A percentile compares a stretch with the other conserved stretches of the same genome.
Conservation (phyloP, 2,329 filamentous ascomycete genomes). For the Phaeosphaeriaceae sp. region DNA sequence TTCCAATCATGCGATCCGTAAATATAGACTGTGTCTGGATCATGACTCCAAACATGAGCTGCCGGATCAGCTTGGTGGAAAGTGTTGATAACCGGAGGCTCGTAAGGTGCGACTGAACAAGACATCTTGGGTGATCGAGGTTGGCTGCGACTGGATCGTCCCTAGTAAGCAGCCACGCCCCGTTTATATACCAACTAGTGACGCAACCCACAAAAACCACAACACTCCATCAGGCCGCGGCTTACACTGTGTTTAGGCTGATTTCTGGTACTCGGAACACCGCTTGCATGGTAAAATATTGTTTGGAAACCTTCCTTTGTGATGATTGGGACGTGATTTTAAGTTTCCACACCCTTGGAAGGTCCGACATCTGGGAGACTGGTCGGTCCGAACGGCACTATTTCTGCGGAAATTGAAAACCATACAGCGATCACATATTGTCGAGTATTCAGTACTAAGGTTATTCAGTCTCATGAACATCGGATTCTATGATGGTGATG, state of each 20-base stretch:
- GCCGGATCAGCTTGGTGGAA: slow-evolving; percentile 15
- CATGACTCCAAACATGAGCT: slow-evolving; percentile 13
- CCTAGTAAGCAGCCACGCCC: background rate
- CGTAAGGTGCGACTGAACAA: slow-evolving; percentile 8
- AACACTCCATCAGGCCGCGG: background rate
- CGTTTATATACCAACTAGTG: background rate
- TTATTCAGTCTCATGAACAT: background rate
- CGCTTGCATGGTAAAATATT: background rate
- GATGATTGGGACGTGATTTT: background rate
- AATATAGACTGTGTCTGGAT: slow-evolving; percentile 11
- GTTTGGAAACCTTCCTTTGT: background rate
- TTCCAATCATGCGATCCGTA: slow-evolving; percentile 14
- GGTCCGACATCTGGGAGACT: background rate
- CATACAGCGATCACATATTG: background rate
- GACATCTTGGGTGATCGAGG: background rate
- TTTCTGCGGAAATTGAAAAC: background rate
- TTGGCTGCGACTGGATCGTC: background rate
- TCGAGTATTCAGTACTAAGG: background rate
- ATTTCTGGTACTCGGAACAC: background rate
- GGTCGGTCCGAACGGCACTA: background rate
- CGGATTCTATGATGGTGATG: background rate
- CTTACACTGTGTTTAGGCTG: background rate
- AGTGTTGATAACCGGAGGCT: slow-evolving; percentile 11
- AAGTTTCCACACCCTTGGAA: background rate
- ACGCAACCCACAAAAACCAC: background rate